phyloP scores from a whole-genome alignment of 176 grass and related monocot species.

The Musa acuminata region DNA sequence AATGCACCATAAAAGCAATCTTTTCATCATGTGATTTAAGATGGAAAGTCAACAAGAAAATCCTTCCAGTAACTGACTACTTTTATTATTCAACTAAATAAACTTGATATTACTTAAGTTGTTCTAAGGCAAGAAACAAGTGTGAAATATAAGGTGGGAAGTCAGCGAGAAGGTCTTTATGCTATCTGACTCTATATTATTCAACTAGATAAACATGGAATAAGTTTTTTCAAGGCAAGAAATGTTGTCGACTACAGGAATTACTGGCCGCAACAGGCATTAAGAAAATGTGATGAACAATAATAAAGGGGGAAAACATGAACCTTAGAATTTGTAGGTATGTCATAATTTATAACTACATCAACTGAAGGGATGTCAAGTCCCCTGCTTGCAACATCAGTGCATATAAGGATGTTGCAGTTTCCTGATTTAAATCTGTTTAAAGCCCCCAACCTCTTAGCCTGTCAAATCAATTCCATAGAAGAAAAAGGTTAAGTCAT shows the following conservation, averaged over 20 bases:
- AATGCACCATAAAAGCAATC: no score
- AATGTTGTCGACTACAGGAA: background rate
- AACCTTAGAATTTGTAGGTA: conserved; percentile 88
- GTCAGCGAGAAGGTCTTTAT: no score
- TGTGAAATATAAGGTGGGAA: no score
- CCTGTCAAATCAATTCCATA: conserved; percentile 33
- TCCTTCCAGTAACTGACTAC: no score
- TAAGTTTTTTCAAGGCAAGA: no score
- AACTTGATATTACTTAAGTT: no score
- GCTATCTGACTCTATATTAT: no score
- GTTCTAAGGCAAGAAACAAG: no score
- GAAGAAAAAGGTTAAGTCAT: background rate
- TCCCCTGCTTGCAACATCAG: conserved; percentile 84
- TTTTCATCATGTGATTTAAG: no score
- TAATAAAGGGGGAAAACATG: conserved; percentile 1
- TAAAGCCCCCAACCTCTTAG: conserved; percentile 75
- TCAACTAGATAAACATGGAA: no score
- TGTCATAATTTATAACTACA: conserved; percentile 87
- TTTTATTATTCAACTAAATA: no score
- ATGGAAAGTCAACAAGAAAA: no score
- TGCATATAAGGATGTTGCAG: conserved; percentile 81
- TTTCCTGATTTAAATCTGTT: conserved; percentile 77
- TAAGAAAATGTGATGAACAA: background rate
- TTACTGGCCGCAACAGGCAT: background rate
- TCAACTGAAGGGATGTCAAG: conserved; percentile 93